These are phyloP conservation scores for Aureobasidium lini DNA, from an alignment of 2,329 filamentous ascomycete species.

Conservation along the genomic window DNA sequence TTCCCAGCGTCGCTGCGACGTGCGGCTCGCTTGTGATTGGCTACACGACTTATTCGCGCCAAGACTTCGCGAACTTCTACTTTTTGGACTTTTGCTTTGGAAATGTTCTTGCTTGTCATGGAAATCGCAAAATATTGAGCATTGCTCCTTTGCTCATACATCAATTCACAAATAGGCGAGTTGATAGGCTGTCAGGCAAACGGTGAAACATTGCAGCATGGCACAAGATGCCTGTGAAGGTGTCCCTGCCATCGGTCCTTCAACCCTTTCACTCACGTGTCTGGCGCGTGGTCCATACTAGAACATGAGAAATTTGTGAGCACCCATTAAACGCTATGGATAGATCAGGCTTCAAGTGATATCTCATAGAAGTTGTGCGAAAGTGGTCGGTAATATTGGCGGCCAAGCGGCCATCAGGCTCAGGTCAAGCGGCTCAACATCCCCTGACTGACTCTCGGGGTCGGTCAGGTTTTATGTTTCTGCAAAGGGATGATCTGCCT, in stretches of 20 bases:
- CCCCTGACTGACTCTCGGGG: constrained; percentile 2
- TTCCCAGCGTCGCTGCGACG: constrained; percentile 5
- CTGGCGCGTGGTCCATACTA: no score
- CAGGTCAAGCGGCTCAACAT: neutral
- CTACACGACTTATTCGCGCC: neutral
- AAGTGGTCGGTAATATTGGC: neutral
- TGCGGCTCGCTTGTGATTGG: constrained; percentile 10
- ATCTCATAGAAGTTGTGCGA: no score
- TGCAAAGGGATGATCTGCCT: neutral
- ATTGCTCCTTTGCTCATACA: neutral
- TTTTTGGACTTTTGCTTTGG: neutral
- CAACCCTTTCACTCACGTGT: no score
- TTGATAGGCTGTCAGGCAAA: no score
- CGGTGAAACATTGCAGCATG: no score
- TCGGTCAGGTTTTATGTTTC: neutral
- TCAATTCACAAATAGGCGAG: no score
- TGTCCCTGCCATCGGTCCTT: no score
- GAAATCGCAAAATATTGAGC: neutral
- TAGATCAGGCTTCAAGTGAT: no score
- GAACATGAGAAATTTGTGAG: no score
- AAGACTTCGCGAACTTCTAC: neutral
- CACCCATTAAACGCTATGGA: no score
- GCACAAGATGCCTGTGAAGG: no score
- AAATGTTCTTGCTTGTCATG: neutral
- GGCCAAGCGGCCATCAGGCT: neutral